Evolutionary conservation across 2,329 filamentous ascomycete species (phyloP), one percentile per base, ranked within the genome.

Genomic region (Chaetomiaceae sp.): DNA sequence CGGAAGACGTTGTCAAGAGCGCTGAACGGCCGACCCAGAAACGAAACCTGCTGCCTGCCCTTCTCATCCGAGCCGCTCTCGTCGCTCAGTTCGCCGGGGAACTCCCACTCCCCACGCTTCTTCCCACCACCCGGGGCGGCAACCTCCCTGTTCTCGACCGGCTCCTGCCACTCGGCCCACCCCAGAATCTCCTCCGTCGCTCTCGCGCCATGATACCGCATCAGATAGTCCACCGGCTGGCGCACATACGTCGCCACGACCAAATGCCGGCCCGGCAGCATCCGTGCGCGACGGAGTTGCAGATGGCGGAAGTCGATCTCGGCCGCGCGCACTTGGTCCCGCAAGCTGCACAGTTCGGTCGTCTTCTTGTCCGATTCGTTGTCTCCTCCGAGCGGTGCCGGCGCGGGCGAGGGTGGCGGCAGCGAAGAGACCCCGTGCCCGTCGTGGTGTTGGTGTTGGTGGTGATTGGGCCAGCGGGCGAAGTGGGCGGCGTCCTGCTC

Each of bases 141-240:
- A 11, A 6, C 14, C 6, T 3, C 29, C 29, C 12, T 14, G 14
- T 11, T 14, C 4, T 14, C 14, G 15, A n/a, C 10, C 0, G 45
- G 45, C 11, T 42, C 45, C 17, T 47, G 45, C 34, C 34, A 47
- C 29, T 47, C 45, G 9, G 45, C 45, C 45, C 45, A 47, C 10
- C 39, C 45, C n/a, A 47, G 35, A 7, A 47, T 34, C 15, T 20
- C 45, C 35, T 47, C 45, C 35, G 10, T 47, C 12, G 34, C 8
- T 6, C 12, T 14, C 18, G 26, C n/a, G 2, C 14, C 34, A 2
- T 38, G 15, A 27, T 14, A 32, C n/a, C 12, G 27, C 3, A 22
- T 27, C 33, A 47, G 19, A n/a, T 38, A 47, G 4, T 11, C 27
- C 6, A 27, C 39, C 8, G 45, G 29, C 17, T 38, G 14, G 10